Base-by-base conservation (phyloP, 345 rosid species). In the Lepidium africanum region DNA sequence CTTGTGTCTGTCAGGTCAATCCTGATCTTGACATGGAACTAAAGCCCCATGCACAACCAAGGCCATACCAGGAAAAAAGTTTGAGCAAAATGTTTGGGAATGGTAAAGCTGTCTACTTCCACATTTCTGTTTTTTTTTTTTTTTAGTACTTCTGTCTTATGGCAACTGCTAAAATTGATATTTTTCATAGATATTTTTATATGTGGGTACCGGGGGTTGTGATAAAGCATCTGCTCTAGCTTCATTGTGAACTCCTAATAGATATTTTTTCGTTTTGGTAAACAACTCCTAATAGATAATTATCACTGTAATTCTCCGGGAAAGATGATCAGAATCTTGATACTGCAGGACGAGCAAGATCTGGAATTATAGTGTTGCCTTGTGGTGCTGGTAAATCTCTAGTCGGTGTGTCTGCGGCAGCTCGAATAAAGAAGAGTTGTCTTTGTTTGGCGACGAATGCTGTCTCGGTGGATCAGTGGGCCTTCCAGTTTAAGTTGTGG, bases 11-110 rank as follows among this genome's bases (percentile, higher is more conserved):
- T 60, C 80, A 94, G 99, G 90, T 27, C 5, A 94, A 94, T 71
- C 97, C 99, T 79, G 96, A 91, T 72, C 88, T 94, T 50, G 86
- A 86, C 68, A 83, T 91, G 79, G 99, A 94, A 75, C 81, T 94
- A 55, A 89, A 91, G 75, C 96, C 96, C 71, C 88, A 86, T 73
- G 97, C 96, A 51, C 97, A 89, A 73, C 99, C 97, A 23, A 87
- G 96, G 16, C 99, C 96, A 21, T 94, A 94, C 82, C 99, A 94
- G 76, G 97, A 89, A 75, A 89, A 91, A 79, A 91, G 97, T 71
- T 84, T 89, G 54, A 94, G 99, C 77, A 94, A 94, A 89, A 94
- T 94, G 99, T 94, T 94, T 84, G 99, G 99, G 71, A 94, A 94
- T 71, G 99, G 99, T 91, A 72, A 55, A 54, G 30, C 45, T 46